Evolutionary conservation across 352 stramenopile genomes (phyloP).

Genomic region (Peronospora destructor): DNA sequence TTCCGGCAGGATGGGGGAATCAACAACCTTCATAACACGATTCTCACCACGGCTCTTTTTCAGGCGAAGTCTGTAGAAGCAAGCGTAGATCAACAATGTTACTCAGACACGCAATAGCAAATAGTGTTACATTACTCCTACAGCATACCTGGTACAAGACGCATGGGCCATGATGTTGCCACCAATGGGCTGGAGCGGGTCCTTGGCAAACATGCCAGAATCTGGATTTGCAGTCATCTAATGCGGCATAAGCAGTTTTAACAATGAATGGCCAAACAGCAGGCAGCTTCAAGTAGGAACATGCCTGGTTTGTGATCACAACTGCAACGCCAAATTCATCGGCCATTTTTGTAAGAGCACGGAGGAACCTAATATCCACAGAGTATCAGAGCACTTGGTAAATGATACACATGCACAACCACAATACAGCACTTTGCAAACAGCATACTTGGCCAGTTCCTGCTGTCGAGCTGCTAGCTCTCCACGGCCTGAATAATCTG

Average conservation of each 20-base stretch:
- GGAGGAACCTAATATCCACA: slow-evolving; percentile 87
- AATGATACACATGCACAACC: neutral
- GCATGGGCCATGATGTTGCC: slow-evolving; percentile 88
- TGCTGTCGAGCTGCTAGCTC: slow-evolving; percentile 94
- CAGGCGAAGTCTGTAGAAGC: slow-evolving; percentile 70
- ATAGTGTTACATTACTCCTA: neutral
- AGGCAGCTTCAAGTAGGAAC: neutral
- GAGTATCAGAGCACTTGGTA: neutral
- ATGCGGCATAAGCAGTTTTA: neutral
- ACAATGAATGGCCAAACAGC: neutral
- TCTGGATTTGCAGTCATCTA: slow-evolving; percentile 87
- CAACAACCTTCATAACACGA: slow-evolving; percentile 96
- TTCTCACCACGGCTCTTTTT: slow-evolving; percentile 97
- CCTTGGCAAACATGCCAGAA: slow-evolving; percentile 88
- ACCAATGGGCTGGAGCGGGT: slow-evolving; percentile 86
- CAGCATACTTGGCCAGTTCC: slow-evolving; percentile 70
- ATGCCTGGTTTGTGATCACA: slow-evolving; percentile 84
- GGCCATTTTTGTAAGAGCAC: slow-evolving; percentile 93
- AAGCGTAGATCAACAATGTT: slow-evolving; percentile 3
- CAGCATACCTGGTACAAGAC: slow-evolving; percentile 62
- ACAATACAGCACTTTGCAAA: neutral
- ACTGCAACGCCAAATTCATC: slow-evolving; percentile 99
- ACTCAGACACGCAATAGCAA: neutral
- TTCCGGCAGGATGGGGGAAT: slow-evolving; percentile 95
- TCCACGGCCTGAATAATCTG: slow-evolving; percentile 96